Evolutionary conservation across 139 green algal genomes (phyloP), one percentile per base, ranked within the genome.

Genomic region (Auxenochlorella pyrenoidosa): DNA sequence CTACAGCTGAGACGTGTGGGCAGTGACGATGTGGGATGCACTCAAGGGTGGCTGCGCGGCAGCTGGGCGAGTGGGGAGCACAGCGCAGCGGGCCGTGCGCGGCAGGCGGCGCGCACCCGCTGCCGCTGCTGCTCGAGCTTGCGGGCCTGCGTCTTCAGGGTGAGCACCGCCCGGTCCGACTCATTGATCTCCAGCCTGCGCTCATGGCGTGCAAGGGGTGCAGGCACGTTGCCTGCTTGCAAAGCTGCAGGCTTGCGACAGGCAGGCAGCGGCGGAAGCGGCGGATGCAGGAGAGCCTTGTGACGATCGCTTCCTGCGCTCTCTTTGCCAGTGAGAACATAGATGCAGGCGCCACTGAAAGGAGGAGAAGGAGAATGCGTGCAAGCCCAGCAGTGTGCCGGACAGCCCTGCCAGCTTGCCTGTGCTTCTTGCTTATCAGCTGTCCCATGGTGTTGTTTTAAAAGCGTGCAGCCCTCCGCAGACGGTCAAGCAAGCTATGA

Each of bases 91-190:
- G n/a, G 58, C 38, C 36, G 12, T 12, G 1, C 2, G 16, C 5
- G 28, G 66, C 70, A 68, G 8, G n/a, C 70, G 40, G 58, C 41
- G 65, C 80, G 12, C 80, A 94, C 91, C 80, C 91, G 84, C 66
- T 58, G 88, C 1, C 87, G 75, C 47, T 94, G 84, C 28, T 92
- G 92, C 30, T 92, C 91, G n/a, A 98, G 79, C 84, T 96, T 95
- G 36, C 92, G 93, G 8, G 92, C 85, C 75, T 97, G 95, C 3
- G 93, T 92, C 80, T 97, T 97, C 5, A 98, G 89, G 12, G 89
- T 90, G 51, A 97, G 90, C 30, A 98, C 90, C 0, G 95, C 94
- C 15, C 89, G 88, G 82, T 98, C 95, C 13, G 80, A 85, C 3
- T 97, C 94, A 59, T 93, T 97, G 66, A 97, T 95, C 40, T 90